phyloP scores from a whole-genome alignment of 176 grass and related monocot species.

The Aegilops tauschii region DNA sequence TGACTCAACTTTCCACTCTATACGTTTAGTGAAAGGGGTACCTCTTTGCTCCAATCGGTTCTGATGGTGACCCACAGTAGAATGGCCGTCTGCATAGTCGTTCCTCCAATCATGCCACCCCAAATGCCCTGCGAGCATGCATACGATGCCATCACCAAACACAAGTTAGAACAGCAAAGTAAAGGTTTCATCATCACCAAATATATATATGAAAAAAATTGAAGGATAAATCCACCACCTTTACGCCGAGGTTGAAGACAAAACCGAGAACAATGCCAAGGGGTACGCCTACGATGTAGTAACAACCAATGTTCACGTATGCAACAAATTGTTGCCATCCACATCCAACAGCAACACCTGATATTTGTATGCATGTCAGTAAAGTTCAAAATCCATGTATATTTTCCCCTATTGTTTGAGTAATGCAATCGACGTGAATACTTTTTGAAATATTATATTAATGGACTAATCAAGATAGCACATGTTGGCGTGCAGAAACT shows the following conservation, averaged over 20 bases:
- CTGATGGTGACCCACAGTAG: conserved; percentile 62
- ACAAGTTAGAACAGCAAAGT: neutral
- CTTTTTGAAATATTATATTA: too few relatives aligned
- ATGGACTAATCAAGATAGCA: neutral
- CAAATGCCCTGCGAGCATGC: conserved; percentile 56
- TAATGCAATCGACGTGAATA: neutral
- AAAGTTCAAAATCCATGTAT: neutral
- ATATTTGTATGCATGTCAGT: conserved; percentile 4
- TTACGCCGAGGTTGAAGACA: conserved; percentile 59
- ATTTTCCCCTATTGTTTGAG: neutral
- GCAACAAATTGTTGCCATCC: conserved; percentile 95
- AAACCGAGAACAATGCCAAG: conserved; percentile 71
- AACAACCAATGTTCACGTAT: conserved; percentile 89
- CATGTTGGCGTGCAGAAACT: neutral
- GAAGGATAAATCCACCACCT: conserved; percentile 29
- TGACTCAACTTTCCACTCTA: neutral
- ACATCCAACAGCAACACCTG: conserved; percentile 93
- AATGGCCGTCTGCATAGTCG: conserved; percentile 65
- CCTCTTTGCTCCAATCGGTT: conserved; percentile 83
- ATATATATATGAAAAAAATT: neutral
- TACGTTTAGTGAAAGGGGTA: neutral
- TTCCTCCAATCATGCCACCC: conserved; percentile 86
- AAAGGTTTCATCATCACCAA: neutral
- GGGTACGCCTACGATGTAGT: conserved; percentile 81
- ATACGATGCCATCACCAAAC: neutral